A percentile compares a stretch with the other conserved stretches of the same genome.
These are phyloP conservation scores for Rhizopus stolonifer DNA, from an alignment of 371 early-diverging fungal genomes.

Conservation along the genomic window DNA sequence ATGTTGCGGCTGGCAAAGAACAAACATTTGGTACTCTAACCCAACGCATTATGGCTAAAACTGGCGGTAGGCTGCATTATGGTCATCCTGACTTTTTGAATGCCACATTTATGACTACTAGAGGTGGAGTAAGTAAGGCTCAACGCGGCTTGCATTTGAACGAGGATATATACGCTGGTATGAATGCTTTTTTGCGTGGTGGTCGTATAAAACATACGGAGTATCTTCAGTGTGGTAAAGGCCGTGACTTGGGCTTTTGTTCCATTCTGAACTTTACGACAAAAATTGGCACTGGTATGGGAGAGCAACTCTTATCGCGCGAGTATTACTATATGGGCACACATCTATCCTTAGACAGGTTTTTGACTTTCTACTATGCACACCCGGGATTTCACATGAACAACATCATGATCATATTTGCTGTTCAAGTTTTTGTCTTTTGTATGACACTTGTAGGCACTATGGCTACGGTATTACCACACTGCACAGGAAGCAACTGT, in stretches of 20 bases:
- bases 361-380: constrained; percentile 86
- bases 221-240: constrained; percentile 91
- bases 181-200: constrained; percentile 83
- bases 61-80: constrained; percentile 81
- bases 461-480: constrained; percentile 63
- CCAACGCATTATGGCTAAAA: constrained; percentile 85
- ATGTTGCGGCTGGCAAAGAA: constrained; percentile 90
- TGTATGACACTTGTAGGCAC: constrained; percentile 76
- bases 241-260: constrained; percentile 87
- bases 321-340: constrained; percentile 89
- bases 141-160: constrained; percentile 89
- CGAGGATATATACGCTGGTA: constrained; percentile 93
- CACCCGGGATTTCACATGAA: constrained; percentile 92
- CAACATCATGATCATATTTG: constrained; percentile 87
- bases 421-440: constrained; percentile 82
- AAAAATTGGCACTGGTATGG: constrained; percentile 92
- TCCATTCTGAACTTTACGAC: constrained; percentile 87
- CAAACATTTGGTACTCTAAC: constrained; percentile 88
- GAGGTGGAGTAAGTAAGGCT: constrained; percentile 87
- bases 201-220: constrained; percentile 91
- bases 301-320: constrained; percentile 86
- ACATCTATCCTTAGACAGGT: constrained; percentile 78
- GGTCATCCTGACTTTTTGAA: constrained; percentile 93
- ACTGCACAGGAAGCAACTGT: constrained; percentile 57
- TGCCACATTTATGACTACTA: constrained; percentile 83